A percentile compares a stretch with the other conserved stretches of the same genome.
Conservation (phyloP, 202 grass and related monocot genomes). For the Elaeis oleifera region DNA sequence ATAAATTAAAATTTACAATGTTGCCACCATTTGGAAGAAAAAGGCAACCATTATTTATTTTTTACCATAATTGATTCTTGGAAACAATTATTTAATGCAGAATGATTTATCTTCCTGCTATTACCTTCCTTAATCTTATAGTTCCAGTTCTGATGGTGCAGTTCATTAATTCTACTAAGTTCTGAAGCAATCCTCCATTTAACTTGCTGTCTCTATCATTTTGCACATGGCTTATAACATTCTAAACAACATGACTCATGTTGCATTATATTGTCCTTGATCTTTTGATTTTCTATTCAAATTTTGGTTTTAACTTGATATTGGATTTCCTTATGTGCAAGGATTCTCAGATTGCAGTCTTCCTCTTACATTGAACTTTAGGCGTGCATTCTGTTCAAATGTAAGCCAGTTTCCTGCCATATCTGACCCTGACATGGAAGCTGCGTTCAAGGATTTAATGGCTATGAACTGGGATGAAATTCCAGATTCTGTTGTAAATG, state of each 20-base stretch:
- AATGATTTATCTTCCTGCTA: too few species aligned
- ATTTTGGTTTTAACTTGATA: not conserved
- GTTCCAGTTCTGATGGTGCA: too few species aligned
- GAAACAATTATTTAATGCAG: too few species aligned
- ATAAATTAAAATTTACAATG: too few species aligned
- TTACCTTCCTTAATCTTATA: too few species aligned
- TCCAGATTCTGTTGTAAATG: conserved; percentile 46
- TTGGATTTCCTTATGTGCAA: conserved; percentile 4
- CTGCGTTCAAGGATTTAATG: conserved; percentile 81
- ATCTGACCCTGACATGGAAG: conserved; percentile 62
- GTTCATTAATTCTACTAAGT: too few species aligned
- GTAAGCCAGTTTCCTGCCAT: conserved; percentile 52
- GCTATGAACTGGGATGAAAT: conserved; percentile 74
- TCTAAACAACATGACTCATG: too few species aligned
- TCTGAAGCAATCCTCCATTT: too few species aligned
- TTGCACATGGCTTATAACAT: not conserved
- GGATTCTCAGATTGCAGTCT: conserved; percentile 35
- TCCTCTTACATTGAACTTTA: conserved; percentile 33
- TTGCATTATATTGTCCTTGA: too few species aligned
- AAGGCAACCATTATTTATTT: too few species aligned
- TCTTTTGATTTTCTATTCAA: not conserved
- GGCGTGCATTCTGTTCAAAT: conserved; percentile 54
- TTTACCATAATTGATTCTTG: too few species aligned
- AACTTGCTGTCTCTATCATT: not conserved
- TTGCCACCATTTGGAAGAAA: too few species aligned